Conservation (phyloP, 164 flowering plant genomes). For the Chloranthus sessilifolius region DNA sequence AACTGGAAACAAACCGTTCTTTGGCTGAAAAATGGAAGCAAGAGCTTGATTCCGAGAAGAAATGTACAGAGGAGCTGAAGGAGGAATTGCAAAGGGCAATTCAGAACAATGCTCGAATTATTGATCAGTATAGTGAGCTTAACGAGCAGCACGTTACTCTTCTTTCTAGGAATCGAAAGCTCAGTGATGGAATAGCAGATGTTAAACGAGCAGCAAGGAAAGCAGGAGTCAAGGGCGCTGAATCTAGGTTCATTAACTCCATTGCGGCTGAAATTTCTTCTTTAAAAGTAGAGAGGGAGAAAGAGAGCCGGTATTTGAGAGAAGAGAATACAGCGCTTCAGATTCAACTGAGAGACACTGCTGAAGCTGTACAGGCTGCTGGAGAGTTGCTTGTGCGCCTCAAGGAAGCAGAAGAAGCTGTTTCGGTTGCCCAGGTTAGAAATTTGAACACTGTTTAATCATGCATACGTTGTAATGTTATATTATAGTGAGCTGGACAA, state of each 20-base stretch:
- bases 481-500: too few relatives aligned
- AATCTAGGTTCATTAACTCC: conserved; percentile 77
- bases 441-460: too few relatives aligned
- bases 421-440: conserved; percentile 60
- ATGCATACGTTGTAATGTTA: too few relatives aligned
- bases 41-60: conserved; percentile 68
- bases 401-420: conserved; percentile 84
- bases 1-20: conserved; percentile 54
- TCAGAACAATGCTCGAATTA: conserved; percentile 87
- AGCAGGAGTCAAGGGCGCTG: conserved; percentile 87
- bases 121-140: conserved; percentile 89
- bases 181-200: conserved; percentile 77
- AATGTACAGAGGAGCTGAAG: conserved; percentile 74
- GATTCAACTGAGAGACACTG: conserved; percentile 83
- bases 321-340: conserved; percentile 81
- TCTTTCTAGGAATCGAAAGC: conserved; percentile 74
- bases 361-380: conserved; percentile 95
- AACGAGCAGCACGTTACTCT: conserved; percentile 78
- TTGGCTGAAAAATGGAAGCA: conserved; percentile 45
- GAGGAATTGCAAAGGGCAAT: conserved; percentile 93
- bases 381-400: conserved; percentile 85
- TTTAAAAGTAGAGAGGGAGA: conserved; percentile 65
- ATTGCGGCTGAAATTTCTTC: conserved; percentile 89
- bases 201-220: conserved; percentile 83
- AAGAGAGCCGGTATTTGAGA: conserved; percentile 59